Evolutionary conservation across 495 filamentous ascomycete genomes (phyloP).

Genomic region (Neurospora sp.): DNA sequence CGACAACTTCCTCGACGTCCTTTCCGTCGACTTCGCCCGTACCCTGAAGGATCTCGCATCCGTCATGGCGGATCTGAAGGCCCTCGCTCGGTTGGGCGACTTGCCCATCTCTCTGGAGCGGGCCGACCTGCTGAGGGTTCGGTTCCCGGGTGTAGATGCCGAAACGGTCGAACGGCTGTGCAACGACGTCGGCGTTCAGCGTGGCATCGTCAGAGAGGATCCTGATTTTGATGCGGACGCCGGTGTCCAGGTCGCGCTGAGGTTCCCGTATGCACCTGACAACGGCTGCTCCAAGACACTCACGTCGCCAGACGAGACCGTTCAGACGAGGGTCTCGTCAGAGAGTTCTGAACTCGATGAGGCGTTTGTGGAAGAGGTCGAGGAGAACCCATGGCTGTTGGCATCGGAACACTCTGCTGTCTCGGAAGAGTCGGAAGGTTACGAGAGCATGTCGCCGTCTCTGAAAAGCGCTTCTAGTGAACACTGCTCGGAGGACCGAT

Average conservation of each 20-base stretch:
- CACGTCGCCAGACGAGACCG: slow-evolving; percentile 43
- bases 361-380: slow-evolving; percentile 15
- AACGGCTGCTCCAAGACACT: slow-evolving; percentile 13
- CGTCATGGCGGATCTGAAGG: slow-evolving; percentile 71
- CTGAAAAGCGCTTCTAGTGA: slow-evolving; percentile 29
- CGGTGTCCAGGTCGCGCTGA: slow-evolving; percentile 62
- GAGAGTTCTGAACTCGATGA: slow-evolving; percentile 22
- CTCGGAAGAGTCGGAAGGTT: slow-evolving; percentile 29
- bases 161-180: slow-evolving; percentile 76
- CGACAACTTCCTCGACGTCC: slow-evolving; percentile 68
- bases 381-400: slow-evolving; percentile 38
- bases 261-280: slow-evolving; percentile 73
- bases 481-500: slow-evolving; percentile 42
- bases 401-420: slow-evolving; percentile 14
- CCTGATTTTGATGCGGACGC: slow-evolving; percentile 52
- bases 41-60: slow-evolving; percentile 73
- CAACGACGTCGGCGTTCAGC: slow-evolving; percentile 68
- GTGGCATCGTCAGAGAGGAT: slow-evolving; percentile 73
- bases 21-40: slow-evolving; percentile 82
- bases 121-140: slow-evolving; percentile 52
- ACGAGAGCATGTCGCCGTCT: slow-evolving; percentile 39
- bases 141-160: slow-evolving; percentile 84
- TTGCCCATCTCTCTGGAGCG: slow-evolving; percentile 66
- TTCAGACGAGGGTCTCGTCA: slow-evolving; percentile 34
- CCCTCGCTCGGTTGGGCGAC: slow-evolving; percentile 65